Conservation (phyloP, 805 yeast species). For the Pichia insulana region DNA sequence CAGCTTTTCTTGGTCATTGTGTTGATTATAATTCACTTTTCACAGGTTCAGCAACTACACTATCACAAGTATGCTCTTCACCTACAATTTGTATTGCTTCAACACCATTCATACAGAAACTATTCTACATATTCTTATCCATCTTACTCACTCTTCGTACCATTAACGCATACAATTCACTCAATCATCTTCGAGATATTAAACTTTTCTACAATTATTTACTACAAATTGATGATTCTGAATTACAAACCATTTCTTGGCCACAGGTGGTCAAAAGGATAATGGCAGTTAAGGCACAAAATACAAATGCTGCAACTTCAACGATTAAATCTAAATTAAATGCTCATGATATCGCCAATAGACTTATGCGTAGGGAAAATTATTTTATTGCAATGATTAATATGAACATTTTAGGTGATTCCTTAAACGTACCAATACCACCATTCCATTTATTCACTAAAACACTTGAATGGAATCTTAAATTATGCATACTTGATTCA, state of each 20-base stretch:
- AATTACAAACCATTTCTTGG: slow-evolving; percentile 92
- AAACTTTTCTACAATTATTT: slow-evolving; percentile 67
- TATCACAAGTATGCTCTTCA: slow-evolving; percentile 36
- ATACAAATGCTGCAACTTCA: slow-evolving; percentile 68
- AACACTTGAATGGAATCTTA: slow-evolving; percentile 91
- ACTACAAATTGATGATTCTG: slow-evolving; percentile 66
- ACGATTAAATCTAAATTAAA: slow-evolving; percentile 69
- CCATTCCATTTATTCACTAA: slow-evolving; percentile 50
- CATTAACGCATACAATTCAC: slow-evolving; percentile 50
- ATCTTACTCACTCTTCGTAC: slow-evolving; percentile 44
- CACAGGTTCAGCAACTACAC: slow-evolving; percentile 27
- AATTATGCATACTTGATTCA: slow-evolving; percentile 78
- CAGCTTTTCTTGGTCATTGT: slow-evolving; percentile 76
- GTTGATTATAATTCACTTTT: slow-evolving; percentile 44
- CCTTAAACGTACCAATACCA: slow-evolving; percentile 36
- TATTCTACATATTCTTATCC: slow-evolving; percentile 55
- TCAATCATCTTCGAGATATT: slow-evolving; percentile 62
- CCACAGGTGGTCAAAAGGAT: slow-evolving; percentile 70
- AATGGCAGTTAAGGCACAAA: slow-evolving; percentile 68
- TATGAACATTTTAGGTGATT: slow-evolving; percentile 61
- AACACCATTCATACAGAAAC: slow-evolving; percentile 41
- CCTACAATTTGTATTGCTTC: slow-evolving; percentile 33
- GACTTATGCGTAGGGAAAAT: slow-evolving; percentile 93
- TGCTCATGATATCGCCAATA: slow-evolving; percentile 90
- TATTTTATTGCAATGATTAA: slow-evolving; percentile 86